phyloP scores from a whole-genome alignment of 2,329 filamentous ascomycete genomes.

The Apiospora hydei region DNA sequence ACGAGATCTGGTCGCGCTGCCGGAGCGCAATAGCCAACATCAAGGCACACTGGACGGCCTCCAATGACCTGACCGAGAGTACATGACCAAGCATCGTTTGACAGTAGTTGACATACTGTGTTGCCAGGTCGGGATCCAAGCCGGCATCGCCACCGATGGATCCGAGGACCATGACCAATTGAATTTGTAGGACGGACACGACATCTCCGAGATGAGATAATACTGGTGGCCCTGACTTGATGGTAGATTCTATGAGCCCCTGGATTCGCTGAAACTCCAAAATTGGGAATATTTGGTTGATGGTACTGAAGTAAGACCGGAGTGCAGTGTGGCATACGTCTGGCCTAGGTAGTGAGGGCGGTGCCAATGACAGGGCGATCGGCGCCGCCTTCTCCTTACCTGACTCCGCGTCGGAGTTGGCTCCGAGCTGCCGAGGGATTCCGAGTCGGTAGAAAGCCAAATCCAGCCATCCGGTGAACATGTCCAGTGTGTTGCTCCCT shows the following conservation, averaged over 20 bases:
- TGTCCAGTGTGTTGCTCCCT: slow-evolving; percentile 25
- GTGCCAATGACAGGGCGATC: slow-evolving; percentile 14
- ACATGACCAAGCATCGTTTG: slow-evolving; percentile 26
- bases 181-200: background rate
- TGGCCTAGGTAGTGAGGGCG: slow-evolving; percentile 16
- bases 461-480: slow-evolving; percentile 27
- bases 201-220: slow-evolving; percentile 23
- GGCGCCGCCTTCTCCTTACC: background rate
- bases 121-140: background rate
- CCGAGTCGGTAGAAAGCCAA: slow-evolving; percentile 27
- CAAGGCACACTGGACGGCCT: slow-evolving; percentile 26
- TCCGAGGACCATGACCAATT: background rate
- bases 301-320: slow-evolving; percentile 19
- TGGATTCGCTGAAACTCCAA: slow-evolving; percentile 11
- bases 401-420: background rate
- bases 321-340: slow-evolving; percentile 20
- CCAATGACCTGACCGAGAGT: slow-evolving; percentile 20
- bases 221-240: slow-evolving; percentile 5
- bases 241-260: background rate
- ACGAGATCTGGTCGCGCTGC: slow-evolving; percentile 25
- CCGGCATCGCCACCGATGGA: background rate
- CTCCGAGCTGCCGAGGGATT: background rate
- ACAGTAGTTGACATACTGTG: slow-evolving; percentile 22
- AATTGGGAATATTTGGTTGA: slow-evolving; percentile 27
- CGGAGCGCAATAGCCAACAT: slow-evolving; percentile 26